Base-by-base conservation (phyloP, 2,329 filamentous ascomycete species). In the Phialophora expanda region DNA sequence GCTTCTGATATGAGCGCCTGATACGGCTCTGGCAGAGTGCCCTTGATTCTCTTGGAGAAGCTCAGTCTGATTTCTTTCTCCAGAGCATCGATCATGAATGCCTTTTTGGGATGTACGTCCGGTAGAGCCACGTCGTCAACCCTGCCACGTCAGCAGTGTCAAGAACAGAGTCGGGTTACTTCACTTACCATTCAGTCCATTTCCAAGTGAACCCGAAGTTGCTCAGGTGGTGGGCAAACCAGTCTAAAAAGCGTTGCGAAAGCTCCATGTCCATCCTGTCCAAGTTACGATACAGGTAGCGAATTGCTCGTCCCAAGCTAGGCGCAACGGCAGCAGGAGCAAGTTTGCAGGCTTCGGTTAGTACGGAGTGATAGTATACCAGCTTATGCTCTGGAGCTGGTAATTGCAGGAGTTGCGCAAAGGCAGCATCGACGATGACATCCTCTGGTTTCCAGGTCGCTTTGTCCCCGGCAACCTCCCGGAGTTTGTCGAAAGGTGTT, bases 171-270 rank as follows among this genome's bases (percentile, higher is more conserved):
- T 20, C 12, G 30, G 38, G 20, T 14, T 17, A 26, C 56, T 20
- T 22, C 50, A 79, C 83, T 73, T 78, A 87, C 95, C 95, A 99
- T 80, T 99, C 95, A 17, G 90, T 89, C 95, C 95, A 99, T 79
- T 98, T 98, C 95, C 95, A 99, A 9, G 95, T 95, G 77, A 98
- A 99, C 61, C 96, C 95, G 76, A 99, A 99, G 81, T 99, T 99
- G 80, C 93, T 97, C 71, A 99, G 81, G 81, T 99, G 95, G 77
- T 99, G 95, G 20, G 94, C 87, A 75, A 99, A 99, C 95, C 95
- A 99, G 77, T 98, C 94, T 75, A 97, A 84, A 79, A 98, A 98
- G 28, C 95, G 87, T 74, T 93, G 90, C 63, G 84, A 86, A 51
- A 99, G 82, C 78, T 98, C 93, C 56, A 97, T 83, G 75, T 99